Base-by-base conservation (phyloP, 139 green algal species). In the Closterium sp. region DNA sequence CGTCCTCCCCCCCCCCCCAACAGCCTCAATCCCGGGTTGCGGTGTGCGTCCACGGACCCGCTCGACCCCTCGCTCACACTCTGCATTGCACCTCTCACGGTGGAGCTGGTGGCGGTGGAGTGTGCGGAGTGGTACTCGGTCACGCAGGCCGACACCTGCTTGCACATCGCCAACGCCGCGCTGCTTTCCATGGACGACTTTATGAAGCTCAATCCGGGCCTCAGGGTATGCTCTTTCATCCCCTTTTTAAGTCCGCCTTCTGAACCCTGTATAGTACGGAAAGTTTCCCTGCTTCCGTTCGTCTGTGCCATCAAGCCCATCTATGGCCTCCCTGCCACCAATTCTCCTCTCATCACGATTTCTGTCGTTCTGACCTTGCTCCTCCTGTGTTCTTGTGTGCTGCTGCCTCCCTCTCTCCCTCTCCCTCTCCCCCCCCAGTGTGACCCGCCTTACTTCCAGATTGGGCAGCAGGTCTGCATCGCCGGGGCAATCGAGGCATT, bases 381-480 rank as follows among this genome's bases (percentile, higher is more conserved):
- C 32, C 32, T 87, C 33, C n/a, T n/a, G n/a, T n/a, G n/a, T 87
- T 87, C 32, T 38, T 9, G 4, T 87, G 4, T 34, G 3, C 25
- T 19, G 23, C 33, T 25, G 23, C 33, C 33, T 87, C 33, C 84
- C 4, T 38, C n/a, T n/a, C n/a, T n/a, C n/a, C n/a, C n/a, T n/a
- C n/a, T n/a, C n/a, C n/a, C n/a, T 34, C 25, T 87, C 84, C 84
- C 84, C 6, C 25, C 2, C 76, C 89, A 90, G 35, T 91, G 89
- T 32, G 35, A 64, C 69, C 30, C 30, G 19, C 69, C 89, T 2
- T 89, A 89, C 89, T 89, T 86, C 34, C 89, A 87, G 10, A 55
- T 91, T 10, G 89, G 89, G 6, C 89, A 91, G 89, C 23, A 33
- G 33, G 66, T 91, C 31, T 91, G 89, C 31, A 28, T 91, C 23